These are phyloP conservation scores for Globisporangium iwayamae DNA, from an alignment of 352 stramenopile genomes.

Conservation along the genomic window DNA sequence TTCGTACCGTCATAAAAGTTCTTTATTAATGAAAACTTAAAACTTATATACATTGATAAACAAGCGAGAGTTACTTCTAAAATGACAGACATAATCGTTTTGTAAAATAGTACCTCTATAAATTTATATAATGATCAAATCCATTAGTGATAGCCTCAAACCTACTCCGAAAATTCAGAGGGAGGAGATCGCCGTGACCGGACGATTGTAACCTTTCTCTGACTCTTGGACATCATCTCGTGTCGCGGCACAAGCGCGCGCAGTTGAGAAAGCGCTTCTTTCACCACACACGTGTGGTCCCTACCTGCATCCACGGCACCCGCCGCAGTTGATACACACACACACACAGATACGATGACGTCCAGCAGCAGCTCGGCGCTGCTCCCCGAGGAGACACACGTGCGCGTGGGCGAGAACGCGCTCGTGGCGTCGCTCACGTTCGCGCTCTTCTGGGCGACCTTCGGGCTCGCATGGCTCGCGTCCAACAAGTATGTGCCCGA, in stretches of 20 bases:
- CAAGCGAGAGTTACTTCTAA: no score
- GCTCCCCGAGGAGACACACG: constrained; percentile 55
- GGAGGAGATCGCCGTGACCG: not conserved
- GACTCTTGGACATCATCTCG: not conserved
- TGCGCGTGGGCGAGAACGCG: constrained; percentile 60
- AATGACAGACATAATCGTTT: no score
- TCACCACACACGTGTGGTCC: not conserved
- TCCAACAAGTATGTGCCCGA: constrained; percentile 53
- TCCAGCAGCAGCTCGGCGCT: constrained; percentile 23
- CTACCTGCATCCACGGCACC: no score
- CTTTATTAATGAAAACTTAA: no score
- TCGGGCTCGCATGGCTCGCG: constrained; percentile 55
- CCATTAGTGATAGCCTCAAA: not conserved
- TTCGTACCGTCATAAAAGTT: not conserved
- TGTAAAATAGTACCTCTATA: no score
- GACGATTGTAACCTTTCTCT: not conserved
- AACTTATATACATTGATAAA: no score
- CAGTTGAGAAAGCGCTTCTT: not conserved
- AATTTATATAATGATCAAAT: no score
- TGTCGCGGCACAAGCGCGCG: not conserved
- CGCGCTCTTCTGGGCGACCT: constrained; percentile 65
- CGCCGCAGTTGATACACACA: no score
- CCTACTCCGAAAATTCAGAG: not conserved
- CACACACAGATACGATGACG: not conserved
- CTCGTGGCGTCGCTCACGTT: constrained; percentile 59